Evolutionary conservation across 176 grass and related monocot genomes (phyloP), one percentile per base, ranked within the genome.

Genomic region (Carex parvula): DNA sequence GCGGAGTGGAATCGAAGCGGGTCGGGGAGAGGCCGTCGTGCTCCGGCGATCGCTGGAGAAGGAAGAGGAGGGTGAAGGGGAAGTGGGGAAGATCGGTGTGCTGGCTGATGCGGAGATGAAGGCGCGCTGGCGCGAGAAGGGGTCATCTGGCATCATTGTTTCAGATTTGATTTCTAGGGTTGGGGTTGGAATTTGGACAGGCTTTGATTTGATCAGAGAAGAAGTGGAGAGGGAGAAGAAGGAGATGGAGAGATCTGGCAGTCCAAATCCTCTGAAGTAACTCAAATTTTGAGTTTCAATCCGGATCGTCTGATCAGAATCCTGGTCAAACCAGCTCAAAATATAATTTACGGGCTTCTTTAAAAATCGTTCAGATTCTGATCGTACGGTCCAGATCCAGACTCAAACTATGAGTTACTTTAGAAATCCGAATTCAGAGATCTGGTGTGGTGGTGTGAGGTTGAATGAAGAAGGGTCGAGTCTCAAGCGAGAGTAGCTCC

Each of bases 31-130:
- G 71, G 88, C 84, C n/a, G 83, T 90, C 60, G 89, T 88, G 84
- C 80, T 86, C 48, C 88, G 86, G 83, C 83, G 92, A 44, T 88
- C 87, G 58, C 85, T 72, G 63, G 87, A 84, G 63, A 83, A 69
- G 21, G 91, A 77, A 35, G 89, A 72, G 66, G 89, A 89, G 8
- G 87, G 82, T 33, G 87, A 91, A 6, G 81, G 85, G 3, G 82
- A 87, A 62, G 96, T 73, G 83, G 94, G 91, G 80, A 84, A 87
- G 33, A 89, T 90, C 35, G 88, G 80, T 63, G 88, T 89, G 18
- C 86, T 48, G 26, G 90, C 94, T 46, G 94, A 86, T 20, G 94
- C 86, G 84, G 94, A 90, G 87, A 92, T 88, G 77, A 95, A 88
- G 16, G 91, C 88, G 14, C 93, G 88, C 53, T 94, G 93, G 75